phyloP scores from a whole-genome alignment of 2,329 filamentous ascomycete species.

The Monilinia fructicola region DNA sequence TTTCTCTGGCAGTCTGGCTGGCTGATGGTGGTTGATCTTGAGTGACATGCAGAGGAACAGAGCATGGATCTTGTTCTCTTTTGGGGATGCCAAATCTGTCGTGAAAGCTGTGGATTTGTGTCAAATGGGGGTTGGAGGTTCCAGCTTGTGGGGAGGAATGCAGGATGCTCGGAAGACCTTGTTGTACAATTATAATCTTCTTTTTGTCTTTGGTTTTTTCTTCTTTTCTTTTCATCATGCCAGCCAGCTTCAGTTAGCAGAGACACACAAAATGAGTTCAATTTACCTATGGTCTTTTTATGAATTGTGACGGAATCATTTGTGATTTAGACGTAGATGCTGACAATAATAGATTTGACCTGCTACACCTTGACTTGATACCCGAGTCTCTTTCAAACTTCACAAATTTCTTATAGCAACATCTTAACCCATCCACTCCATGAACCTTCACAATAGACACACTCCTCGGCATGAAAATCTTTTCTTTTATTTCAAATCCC shows the following conservation, averaged over 20 bases:
- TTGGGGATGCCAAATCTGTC: slow-evolving; percentile 1
- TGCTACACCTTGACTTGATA: too few species aligned
- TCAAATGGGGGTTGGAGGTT: slow-evolving; percentile 7
- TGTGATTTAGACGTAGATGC: background rate
- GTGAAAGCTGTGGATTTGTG: slow-evolving; percentile 18
- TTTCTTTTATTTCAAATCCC: background rate
- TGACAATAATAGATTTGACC: background rate
- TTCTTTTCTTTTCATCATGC: slow-evolving; percentile 29
- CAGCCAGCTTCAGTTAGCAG: slow-evolving; percentile 38
- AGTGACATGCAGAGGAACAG: slow-evolving; percentile 34
- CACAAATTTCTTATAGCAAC: background rate
- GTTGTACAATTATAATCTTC: slow-evolving; percentile 42
- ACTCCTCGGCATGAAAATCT: background rate
- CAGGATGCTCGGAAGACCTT: slow-evolving; percentile 29
- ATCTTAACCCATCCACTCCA: background rate
- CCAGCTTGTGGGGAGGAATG: slow-evolving; percentile 28
- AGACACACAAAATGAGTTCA: slow-evolving; percentile 17
- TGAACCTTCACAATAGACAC: background rate
- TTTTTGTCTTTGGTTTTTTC: slow-evolving; percentile 18
- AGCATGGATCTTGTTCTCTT: slow-evolving; percentile 11
- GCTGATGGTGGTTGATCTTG: slow-evolving; percentile 29
- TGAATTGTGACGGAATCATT: background rate
- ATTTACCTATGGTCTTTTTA: background rate
- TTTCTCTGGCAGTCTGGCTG: slow-evolving; percentile 36
- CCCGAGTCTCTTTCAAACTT: background rate